Evolutionary conservation across 2,329 filamentous ascomycete species (phyloP).

Genomic region (Colletotrichum lupini): DNA sequence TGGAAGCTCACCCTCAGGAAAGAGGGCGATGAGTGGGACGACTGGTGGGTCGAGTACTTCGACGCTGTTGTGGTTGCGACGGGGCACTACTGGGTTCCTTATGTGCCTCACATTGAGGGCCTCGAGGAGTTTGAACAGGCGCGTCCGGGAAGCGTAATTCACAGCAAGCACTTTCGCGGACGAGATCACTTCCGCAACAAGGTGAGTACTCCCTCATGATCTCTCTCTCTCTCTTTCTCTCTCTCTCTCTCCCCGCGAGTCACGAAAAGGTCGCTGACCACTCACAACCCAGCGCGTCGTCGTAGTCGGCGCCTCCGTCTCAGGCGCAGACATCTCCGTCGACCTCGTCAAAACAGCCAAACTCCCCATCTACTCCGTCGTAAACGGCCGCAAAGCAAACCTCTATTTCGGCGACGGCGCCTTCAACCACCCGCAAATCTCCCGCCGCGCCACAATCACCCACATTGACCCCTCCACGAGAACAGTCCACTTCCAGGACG

Average conservation of each 20-base stretch:
- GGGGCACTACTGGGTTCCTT: conserved; percentile 71
- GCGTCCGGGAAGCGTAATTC: conserved; percentile 61
- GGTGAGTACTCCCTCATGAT: conserved; percentile 14
- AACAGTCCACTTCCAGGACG: conserved; percentile 68
- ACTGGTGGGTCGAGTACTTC: conserved; percentile 73
- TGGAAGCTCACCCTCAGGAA: conserved; percentile 66
- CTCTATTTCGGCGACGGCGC: conserved; percentile 69
- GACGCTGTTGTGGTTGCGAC: conserved; percentile 71
- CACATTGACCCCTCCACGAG: conserved; percentile 50
- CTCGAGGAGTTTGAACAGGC: conserved; percentile 57
- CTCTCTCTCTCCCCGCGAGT: too few species aligned
- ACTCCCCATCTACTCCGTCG: conserved; percentile 62
- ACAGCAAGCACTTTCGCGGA: conserved; percentile 65
- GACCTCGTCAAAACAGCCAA: conserved; percentile 59
- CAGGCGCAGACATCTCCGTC: conserved; percentile 70
- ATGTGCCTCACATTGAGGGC: conserved; percentile 61
- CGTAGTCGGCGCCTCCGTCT: conserved; percentile 73
- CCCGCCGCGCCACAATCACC: conserved; percentile 58
- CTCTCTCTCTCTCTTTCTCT: too few species aligned
- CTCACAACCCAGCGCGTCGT: conserved; percentile 59
- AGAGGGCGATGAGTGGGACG: conserved; percentile 51
- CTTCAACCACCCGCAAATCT: conserved; percentile 68
- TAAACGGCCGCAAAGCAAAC: conserved; percentile 58
- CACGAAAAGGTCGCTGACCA: not conserved
- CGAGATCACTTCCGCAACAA: conserved; percentile 57